Base-by-base conservation (phyloP, 2,329 filamentous ascomycete species). In the Ustilaginoidea virens region DNA sequence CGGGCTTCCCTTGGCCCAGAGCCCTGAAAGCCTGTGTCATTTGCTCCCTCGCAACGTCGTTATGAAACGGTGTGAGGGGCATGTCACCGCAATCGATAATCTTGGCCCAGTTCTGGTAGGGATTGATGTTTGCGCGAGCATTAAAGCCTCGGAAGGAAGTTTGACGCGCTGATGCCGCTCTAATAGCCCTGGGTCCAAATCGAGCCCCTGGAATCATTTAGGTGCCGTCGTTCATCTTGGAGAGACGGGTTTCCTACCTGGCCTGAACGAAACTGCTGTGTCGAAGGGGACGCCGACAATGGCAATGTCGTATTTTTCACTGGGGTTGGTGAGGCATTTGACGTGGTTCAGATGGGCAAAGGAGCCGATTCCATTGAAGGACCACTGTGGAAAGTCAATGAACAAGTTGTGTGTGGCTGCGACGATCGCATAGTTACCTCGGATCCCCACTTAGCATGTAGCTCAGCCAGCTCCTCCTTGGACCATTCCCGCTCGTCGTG, bases 81-180 rank as follows among this genome's bases (percentile, higher is more conserved):
- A 93, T 83, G 48, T 93, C 86, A 26, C 86, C 86, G 51, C 86
- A 94, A 59, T 94, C 86, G 28, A 87, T 61, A 34, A 93, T 71
- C 28, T 69, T 82, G 7, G 83, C 76, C 69, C 81, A 87, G 44
- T 69, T 76, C 47, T 77, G 38, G 56, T 90, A 93, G 0, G 86
- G 83, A 52, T 93, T 94, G 39, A 93, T 66, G 22, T 66, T 67
- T 2, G 82, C 83, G 14, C 83, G 74, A 2, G 79, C 70, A 53
- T 93, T 93, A 66, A 80, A 58, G 46, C 78, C 79, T 23, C 82
- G 71, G 50, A 79, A 81, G 3, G 74, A 67, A 10, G 78, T 82
- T 55, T 93, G 85, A 13, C 85, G 74, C 6, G 76, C 66, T 18
- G 81, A 87, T 23, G 82, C 85, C 22, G 80, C 75, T 32, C 86